Percentiles rank a stretch among this genome's conserved stretches.
Evolutionary conservation across 2,329 filamentous ascomycete species (phyloP).

Genomic region (Botrytis galanthina): DNA sequence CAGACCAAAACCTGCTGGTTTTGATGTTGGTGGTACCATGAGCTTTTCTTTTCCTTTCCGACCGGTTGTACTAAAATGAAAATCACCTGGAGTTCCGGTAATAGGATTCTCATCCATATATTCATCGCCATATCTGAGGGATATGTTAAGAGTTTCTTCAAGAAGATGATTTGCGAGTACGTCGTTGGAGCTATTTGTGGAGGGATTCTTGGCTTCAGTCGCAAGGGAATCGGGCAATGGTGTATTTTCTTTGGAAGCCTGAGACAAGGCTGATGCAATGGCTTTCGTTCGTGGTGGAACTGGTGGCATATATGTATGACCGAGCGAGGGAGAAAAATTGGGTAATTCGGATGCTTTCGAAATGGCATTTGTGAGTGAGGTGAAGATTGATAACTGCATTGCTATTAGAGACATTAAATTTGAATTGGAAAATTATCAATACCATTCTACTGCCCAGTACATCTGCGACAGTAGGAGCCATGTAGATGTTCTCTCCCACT

Average conservation of each 20-base stretch:
- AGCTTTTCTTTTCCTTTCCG: slow-evolving; percentile 41
- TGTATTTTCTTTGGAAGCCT: slow-evolving; percentile 41
- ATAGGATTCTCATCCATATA: slow-evolving; percentile 69
- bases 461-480: slow-evolving; percentile 60
- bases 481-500: slow-evolving; percentile 64
- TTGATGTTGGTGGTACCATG: slow-evolving; percentile 26
- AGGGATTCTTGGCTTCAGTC: slow-evolving; percentile 19
- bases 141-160: slow-evolving; percentile 57
- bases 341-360: slow-evolving; percentile 37
- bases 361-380: slow-evolving; percentile 35
- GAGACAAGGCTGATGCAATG: slow-evolving; percentile 30
- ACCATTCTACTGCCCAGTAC: slow-evolving; percentile 60
- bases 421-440: slow-evolving; percentile 19
- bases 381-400: slow-evolving; percentile 21
- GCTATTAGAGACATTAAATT: neutral
- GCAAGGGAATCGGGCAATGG: slow-evolving; percentile 45
- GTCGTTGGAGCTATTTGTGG: slow-evolving; percentile 24
- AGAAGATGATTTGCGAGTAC: slow-evolving; percentile 39
- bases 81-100: slow-evolving; percentile 63
- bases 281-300: slow-evolving; percentile 25
- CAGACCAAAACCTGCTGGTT: slow-evolving; percentile 26
- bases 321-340: slow-evolving; percentile 52
- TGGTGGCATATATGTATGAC: slow-evolving; percentile 40
- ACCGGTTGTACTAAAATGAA: slow-evolving; percentile 61
- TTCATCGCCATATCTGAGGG: slow-evolving; percentile 59